Base-by-base conservation (phyloP, 129 eudicot genomes). In the Artemisia argyi region DNA sequence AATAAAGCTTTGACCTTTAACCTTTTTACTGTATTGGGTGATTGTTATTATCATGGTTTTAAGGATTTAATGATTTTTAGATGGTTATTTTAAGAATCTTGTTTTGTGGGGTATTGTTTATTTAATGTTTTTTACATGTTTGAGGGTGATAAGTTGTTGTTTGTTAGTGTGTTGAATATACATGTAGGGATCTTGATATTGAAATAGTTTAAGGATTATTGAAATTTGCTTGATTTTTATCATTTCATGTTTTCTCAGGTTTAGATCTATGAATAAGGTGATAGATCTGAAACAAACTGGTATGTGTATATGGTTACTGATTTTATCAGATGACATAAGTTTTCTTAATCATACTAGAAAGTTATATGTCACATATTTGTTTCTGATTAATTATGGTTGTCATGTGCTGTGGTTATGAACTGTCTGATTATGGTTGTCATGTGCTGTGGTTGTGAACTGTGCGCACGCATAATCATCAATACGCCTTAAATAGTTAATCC, bases 1-100 rank as follows among this genome's bases (percentile, higher is more conserved):
- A 66, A 77, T 61, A 74, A 76, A 77, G 84, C 85, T 68, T 69
- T 84, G 49, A 81, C 83, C 68, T 81, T 81, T 61, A 76, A 87
- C 51, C 30, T 72, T 61, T 12, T 52, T 52, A 52, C 57, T 0
- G 32, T 16, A 68, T 42, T 83, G 82, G 75, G 78, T 52, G 19
- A 69, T 24, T 61, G 15, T 20, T 69, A 14, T 52, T 44, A 59
- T 61, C 12, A 47, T 59, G 26, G 61, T 24, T 73, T 19, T 65
- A 44, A 19, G 47, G n/a, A 74, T 52, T 49, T 62, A 9, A 1
- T 13, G 19, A 42, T 75, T 55, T 42, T 14, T 12, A n/a, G 3
- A 2, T 13, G 19, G 52, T 82, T 74, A 48, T 22, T 52, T 52
- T 68, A 63, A 17, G 35, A 15, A 52, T 55, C 75, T 52, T 66